These are phyloP conservation scores for Candida sanyaensis DNA, from an alignment of 1,139 yeast genomes.

Conservation along the genomic window DNA sequence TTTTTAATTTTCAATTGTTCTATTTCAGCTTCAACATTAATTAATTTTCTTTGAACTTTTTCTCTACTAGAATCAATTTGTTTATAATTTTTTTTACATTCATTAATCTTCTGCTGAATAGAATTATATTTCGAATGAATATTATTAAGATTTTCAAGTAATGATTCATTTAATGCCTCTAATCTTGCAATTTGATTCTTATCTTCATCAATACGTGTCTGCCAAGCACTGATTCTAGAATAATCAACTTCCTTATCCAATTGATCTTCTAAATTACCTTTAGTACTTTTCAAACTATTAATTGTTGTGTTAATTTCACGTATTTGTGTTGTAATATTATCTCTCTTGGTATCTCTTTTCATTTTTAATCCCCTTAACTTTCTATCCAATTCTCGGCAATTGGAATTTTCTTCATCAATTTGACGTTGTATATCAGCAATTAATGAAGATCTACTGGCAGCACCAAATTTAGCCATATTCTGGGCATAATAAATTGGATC, in stretches of 20 bases:
- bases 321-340: slow-evolving; percentile 16
- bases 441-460: slow-evolving; percentile 20
- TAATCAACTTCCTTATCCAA: slow-evolving; percentile 38
- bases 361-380: slow-evolving; percentile 17
- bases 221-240: slow-evolving; percentile 32
- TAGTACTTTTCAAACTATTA: slow-evolving; percentile 18
- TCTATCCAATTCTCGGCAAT: slow-evolving; percentile 19
- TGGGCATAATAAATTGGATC: slow-evolving; percentile 57
- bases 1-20: slow-evolving; percentile 9
- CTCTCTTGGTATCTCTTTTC: slow-evolving; percentile 16
- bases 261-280: slow-evolving; percentile 26
- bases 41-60: slow-evolving; percentile 10
- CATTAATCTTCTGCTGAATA: slow-evolving; percentile 11
- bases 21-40: slow-evolving; percentile 16
- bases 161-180: slow-evolving; percentile 29
- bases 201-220: slow-evolving; percentile 31
- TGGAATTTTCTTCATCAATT: slow-evolving; percentile 17
- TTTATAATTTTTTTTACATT: slow-evolving; percentile 8
- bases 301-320: slow-evolving; percentile 16
- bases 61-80: background rate
- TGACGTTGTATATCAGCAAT: slow-evolving; percentile 19
- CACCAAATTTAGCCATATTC: slow-evolving; percentile 33
- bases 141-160: slow-evolving; percentile 24
- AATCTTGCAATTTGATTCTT: slow-evolving; percentile 26
- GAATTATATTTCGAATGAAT: slow-evolving; percentile 5